Evolutionary conservation across 2,329 filamentous ascomycete genomes (phyloP).

Genomic region (Tolypocladium tundrense): DNA sequence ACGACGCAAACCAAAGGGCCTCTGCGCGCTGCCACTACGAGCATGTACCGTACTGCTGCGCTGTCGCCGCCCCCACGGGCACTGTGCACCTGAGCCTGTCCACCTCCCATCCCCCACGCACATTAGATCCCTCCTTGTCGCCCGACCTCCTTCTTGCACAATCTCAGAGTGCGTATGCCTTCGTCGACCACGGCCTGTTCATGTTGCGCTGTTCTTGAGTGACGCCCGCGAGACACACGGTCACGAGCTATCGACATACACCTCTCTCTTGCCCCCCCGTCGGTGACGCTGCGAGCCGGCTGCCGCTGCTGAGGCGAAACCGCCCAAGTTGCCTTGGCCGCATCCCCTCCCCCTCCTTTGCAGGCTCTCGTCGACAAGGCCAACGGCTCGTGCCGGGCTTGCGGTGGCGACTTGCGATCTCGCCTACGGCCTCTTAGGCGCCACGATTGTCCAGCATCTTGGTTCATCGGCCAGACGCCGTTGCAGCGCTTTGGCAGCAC

Average conservation of each 20-base stretch:
- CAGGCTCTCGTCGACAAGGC: background rate
- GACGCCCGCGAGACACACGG: background rate
- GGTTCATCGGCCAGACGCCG: background rate
- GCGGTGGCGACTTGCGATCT: background rate
- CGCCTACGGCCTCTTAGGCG: background rate
- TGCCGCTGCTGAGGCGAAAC: background rate
- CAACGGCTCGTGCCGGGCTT: background rate
- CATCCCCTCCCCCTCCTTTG: background rate
- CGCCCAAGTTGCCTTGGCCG: background rate
- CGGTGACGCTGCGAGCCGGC: background rate
- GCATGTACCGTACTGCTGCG: background rate
- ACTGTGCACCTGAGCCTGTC: background rate
- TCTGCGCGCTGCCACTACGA: background rate
- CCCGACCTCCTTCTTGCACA: conserved; percentile 9
- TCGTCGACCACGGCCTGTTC: background rate
- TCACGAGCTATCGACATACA: background rate
- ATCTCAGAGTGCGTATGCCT: conserved; percentile 2
- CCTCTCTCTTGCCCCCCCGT: background rate
- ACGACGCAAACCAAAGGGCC: background rate
- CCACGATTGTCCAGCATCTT: background rate
- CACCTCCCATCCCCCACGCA: background rate
- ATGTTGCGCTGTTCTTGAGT: background rate
- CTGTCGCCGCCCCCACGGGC: background rate
- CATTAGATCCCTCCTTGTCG: conserved; percentile 5
- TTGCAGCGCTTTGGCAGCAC: background rate